Evolutionary conservation across 2,329 filamentous ascomycete genomes (phyloP).

Genomic region (Lachnellula suecica): DNA sequence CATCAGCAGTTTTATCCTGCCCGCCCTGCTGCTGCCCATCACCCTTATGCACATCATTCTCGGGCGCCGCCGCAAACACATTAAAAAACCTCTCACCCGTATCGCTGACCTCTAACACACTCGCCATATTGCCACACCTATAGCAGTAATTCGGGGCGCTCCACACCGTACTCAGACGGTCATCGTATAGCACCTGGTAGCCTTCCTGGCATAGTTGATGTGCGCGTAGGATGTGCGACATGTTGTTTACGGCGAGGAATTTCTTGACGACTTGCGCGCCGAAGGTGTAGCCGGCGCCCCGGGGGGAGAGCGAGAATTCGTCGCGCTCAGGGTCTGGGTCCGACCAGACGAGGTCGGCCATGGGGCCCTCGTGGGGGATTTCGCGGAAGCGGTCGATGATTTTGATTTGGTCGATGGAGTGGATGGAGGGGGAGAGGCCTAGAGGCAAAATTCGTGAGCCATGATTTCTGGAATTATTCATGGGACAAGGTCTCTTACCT

Average conservation of each 20-base stretch:
- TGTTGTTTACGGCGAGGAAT: conserved; percentile 94
- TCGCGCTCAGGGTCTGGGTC: conserved; percentile 97
- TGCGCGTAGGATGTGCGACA: conserved; percentile 97
- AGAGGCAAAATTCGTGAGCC: conserved; percentile 1
- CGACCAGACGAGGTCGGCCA: conserved; percentile 99
- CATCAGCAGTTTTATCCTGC: conserved; percentile 68
- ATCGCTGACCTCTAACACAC: conserved; percentile 93
- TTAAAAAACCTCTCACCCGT: conserved; percentile 94
- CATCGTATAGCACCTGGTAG: conserved; percentile 95
- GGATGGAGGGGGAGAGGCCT: conserved; percentile 86
- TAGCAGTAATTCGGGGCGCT: conserved; percentile 86
- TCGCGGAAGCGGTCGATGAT: conserved; percentile 99
- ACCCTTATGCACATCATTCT: conserved; percentile 90
- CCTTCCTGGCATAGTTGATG: conserved; percentile 98
- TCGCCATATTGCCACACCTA: conserved; percentile 94
- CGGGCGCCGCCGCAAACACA: conserved; percentile 93
- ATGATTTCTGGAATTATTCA: conserved; percentile 1
- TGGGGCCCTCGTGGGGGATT: conserved; percentile 96
- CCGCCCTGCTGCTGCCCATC: conserved; percentile 80
- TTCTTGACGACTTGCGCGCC: conserved; percentile 98
- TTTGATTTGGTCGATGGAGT: conserved; percentile 99
- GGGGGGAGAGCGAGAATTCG: conserved; percentile 91
- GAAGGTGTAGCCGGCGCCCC: conserved; percentile 95
- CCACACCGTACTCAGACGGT: conserved; percentile 94
- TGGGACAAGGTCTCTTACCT: conserved; percentile 45